These are phyloP conservation scores for Allomyces javanicus DNA, from an alignment of 192 early-diverging fungal species.

Conservation along the genomic window DNA sequence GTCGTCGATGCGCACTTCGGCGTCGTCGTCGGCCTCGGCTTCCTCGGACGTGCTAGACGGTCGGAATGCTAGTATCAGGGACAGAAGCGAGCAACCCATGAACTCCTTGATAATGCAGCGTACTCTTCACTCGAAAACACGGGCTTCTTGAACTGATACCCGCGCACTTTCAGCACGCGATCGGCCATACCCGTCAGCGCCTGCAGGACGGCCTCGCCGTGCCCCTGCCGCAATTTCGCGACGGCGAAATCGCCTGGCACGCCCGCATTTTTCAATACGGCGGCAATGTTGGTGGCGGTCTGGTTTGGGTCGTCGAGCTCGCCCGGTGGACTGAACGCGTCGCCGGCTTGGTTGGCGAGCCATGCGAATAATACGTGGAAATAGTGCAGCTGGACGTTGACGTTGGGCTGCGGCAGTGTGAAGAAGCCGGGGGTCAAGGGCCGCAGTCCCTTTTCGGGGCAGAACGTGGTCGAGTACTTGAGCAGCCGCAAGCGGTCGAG, in stretches of 20 bases:
- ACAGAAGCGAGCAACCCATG: no score
- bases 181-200: slow-evolving; percentile 23
- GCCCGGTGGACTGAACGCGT: slow-evolving; percentile 22
- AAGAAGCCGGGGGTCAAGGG: background rate
- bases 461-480: slow-evolving; percentile 1
- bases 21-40: slow-evolving; percentile 38
- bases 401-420: slow-evolving; percentile 10
- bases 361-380: slow-evolving; percentile 27
- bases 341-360: slow-evolving; percentile 18
- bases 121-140: slow-evolving; percentile 12
- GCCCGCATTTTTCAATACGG: slow-evolving; percentile 26
- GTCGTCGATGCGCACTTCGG: slow-evolving; percentile 33
- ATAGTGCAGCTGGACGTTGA: slow-evolving; percentile 34
- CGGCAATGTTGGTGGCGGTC: slow-evolving; percentile 28
- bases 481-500: slow-evolving; percentile 3
- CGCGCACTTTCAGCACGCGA: slow-evolving; percentile 13
- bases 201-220: slow-evolving; percentile 28
- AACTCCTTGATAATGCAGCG: no score
- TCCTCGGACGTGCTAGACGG: slow-evolving; percentile 15
- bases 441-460: background rate
- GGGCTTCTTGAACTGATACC: slow-evolving; percentile 25
- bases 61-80: background rate
- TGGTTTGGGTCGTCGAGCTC: slow-evolving; percentile 45
- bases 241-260: slow-evolving; percentile 32
- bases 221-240: slow-evolving; percentile 29